These are phyloP conservation scores for Komagataella kurtzmanii DNA, from an alignment of 805 yeast species.

Conservation along the genomic window DNA sequence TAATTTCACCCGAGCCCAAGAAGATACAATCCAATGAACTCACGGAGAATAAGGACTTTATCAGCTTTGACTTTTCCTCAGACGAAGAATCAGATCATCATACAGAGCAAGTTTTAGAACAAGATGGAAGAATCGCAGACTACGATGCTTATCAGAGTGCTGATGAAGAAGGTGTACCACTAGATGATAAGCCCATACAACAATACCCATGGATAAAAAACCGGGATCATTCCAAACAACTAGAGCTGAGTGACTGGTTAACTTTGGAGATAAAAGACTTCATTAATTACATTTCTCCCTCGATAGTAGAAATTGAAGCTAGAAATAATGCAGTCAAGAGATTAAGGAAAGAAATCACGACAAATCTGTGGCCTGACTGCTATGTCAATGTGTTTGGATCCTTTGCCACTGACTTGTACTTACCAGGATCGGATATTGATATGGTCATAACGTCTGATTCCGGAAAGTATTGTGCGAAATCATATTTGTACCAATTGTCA, in stretches of 20 bases:
- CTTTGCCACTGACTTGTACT: constrained; percentile 80
- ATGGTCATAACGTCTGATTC: constrained; percentile 65
- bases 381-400: constrained; percentile 86
- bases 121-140: constrained; percentile 19
- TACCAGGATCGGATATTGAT: constrained; percentile 94
- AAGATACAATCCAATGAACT: constrained; percentile 17
- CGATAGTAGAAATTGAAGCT: constrained; percentile 51
- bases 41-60: constrained; percentile 35
- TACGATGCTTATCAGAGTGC: constrained; percentile 17
- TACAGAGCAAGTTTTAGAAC: constrained; percentile 10
- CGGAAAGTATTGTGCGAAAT: constrained; percentile 47
- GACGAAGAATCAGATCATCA: constrained; percentile 22
- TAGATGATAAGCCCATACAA: constrained; percentile 11
- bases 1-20: background rate
- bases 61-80: constrained; percentile 38
- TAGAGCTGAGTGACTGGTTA: constrained; percentile 77
- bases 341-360: constrained; percentile 38
- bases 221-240: constrained; percentile 64
- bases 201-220: constrained; percentile 66
- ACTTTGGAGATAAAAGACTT: constrained; percentile 79
- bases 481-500: constrained; percentile 60
- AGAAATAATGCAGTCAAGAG: constrained; percentile 55
- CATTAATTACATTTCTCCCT: constrained; percentile 76
- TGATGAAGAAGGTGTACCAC: constrained; percentile 10
- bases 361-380: constrained; percentile 61